phyloP scores from a whole-genome alignment of 1,284 basidiomycete species.

The Fomitopsis pinicola region DNA sequence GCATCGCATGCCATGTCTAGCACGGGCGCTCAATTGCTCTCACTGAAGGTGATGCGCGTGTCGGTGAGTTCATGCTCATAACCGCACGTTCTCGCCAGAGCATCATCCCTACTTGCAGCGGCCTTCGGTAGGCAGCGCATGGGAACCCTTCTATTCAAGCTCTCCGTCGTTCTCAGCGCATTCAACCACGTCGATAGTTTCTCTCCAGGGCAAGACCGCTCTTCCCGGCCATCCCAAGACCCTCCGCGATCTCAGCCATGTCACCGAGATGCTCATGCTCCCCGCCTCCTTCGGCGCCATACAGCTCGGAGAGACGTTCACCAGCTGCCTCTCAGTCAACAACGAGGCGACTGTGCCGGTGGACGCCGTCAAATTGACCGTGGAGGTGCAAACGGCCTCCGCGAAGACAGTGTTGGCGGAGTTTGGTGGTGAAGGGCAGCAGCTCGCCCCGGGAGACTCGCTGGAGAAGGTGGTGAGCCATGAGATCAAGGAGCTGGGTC shows the following conservation, averaged over 20 bases:
- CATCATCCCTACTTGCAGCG: constrained; percentile 38
- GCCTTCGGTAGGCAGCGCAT: constrained; percentile 67
- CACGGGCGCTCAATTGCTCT: constrained; percentile 49
- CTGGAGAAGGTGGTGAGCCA: constrained; percentile 65
- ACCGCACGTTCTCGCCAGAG: not conserved
- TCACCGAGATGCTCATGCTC: constrained; percentile 67
- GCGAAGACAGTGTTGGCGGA: constrained; percentile 61
- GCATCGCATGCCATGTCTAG: not conserved
- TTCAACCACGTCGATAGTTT: constrained; percentile 72
- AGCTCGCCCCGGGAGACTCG: constrained; percentile 49
- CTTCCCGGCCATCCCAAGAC: constrained; percentile 74
- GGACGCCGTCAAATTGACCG: constrained; percentile 51
- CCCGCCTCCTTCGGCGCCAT: constrained; percentile 77
- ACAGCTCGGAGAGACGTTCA: constrained; percentile 78
- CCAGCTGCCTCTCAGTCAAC: constrained; percentile 73
- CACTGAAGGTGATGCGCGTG: constrained; percentile 78
- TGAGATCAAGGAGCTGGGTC: constrained; percentile 81
- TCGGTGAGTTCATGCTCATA: constrained; percentile 50
- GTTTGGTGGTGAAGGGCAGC: constrained; percentile 48
- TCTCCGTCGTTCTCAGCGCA: constrained; percentile 75
- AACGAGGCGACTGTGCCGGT: constrained; percentile 65
- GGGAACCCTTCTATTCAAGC: constrained; percentile 82
- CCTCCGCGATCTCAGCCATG: constrained; percentile 69
- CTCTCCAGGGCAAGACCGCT: constrained; percentile 66
- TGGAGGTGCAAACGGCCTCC: constrained; percentile 77